phyloP scores from a whole-genome alignment of 257 asterid species.

The Schizonepeta tenuifolia region DNA sequence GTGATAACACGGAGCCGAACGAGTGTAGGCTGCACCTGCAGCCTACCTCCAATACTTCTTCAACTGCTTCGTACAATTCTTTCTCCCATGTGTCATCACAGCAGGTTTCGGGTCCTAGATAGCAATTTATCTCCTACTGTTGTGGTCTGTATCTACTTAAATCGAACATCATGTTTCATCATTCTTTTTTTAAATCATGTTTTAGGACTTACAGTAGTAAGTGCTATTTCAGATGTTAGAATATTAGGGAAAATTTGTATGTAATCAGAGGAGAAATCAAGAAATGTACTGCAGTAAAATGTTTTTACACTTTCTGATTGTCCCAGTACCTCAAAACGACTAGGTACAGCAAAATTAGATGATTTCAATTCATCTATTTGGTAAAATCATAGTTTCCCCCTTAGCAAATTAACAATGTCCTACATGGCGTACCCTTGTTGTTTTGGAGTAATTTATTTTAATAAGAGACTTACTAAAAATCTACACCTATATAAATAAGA shows the following conservation, averaged over 20 bases:
- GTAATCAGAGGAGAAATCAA: background rate
- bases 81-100: constrained; percentile 68
- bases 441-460: too few relatives aligned
- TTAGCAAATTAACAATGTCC: too few relatives aligned
- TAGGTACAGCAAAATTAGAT: too few relatives aligned
- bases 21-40: constrained; percentile 38
- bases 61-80: constrained; percentile 45
- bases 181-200: background rate
- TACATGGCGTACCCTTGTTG: too few relatives aligned
- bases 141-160: background rate
- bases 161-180: background rate
- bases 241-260: background rate
- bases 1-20: constrained; percentile 37
- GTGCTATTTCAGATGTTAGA: background rate
- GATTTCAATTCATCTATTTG: too few relatives aligned
- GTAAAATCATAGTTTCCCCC: too few relatives aligned
- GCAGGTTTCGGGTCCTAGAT: constrained; percentile 84
- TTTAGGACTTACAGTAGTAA: background rate
- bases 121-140: constrained; percentile 20
- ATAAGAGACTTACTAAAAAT: too few relatives aligned
- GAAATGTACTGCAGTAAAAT: too few relatives aligned
- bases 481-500: too few relatives aligned
- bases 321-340: too few relatives aligned
- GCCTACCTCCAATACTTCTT: constrained; percentile 32
- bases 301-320: too few relatives aligned